Evolutionary conservation across 2,329 filamentous ascomycete species (phyloP).

Genomic region (Fusarium sp.): DNA sequence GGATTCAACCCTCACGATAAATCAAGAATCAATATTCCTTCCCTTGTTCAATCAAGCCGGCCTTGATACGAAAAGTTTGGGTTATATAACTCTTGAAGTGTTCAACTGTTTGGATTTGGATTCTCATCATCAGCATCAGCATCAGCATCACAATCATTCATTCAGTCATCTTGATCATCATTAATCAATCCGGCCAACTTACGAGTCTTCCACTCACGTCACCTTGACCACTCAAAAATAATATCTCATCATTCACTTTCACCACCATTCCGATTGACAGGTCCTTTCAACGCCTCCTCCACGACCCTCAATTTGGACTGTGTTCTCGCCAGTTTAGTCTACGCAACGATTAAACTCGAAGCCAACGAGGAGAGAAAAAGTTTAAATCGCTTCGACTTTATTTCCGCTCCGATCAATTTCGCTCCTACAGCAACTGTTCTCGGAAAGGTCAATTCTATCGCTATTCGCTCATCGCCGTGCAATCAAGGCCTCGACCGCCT

Average conservation of each 20-base stretch:
- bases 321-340: not conserved
- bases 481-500: constrained; percentile 37
- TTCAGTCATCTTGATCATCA: constrained; percentile 13
- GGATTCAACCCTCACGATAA: constrained; percentile 28
- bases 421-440: constrained; percentile 14
- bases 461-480: constrained; percentile 27
- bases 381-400: constrained; percentile 22
- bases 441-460: constrained; percentile 20
- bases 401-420: constrained; percentile 10
- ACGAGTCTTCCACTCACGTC: constrained; percentile 19
- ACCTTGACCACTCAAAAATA: constrained; percentile 7
- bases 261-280: constrained; percentile 34
- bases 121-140: constrained; percentile 12
- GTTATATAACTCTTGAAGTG: constrained; percentile 34
- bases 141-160: constrained; percentile 4
- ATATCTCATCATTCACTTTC: constrained; percentile 27
- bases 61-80: constrained; percentile 35
- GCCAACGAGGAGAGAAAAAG: constrained; percentile 11
- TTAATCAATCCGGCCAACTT: constrained; percentile 8
- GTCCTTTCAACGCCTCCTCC: constrained; percentile 27
- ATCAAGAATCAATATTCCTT: constrained; percentile 40
- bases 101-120: constrained; percentile 8
- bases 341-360: constrained; percentile 15
- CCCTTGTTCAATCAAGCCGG: constrained; percentile 42
- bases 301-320: constrained; percentile 14